A percentile compares a stretch with the other conserved stretches of the same genome.
These are phyloP conservation scores for Xylaria venustula DNA, from an alignment of 495 filamentous ascomycete genomes.

Conservation along the genomic window DNA sequence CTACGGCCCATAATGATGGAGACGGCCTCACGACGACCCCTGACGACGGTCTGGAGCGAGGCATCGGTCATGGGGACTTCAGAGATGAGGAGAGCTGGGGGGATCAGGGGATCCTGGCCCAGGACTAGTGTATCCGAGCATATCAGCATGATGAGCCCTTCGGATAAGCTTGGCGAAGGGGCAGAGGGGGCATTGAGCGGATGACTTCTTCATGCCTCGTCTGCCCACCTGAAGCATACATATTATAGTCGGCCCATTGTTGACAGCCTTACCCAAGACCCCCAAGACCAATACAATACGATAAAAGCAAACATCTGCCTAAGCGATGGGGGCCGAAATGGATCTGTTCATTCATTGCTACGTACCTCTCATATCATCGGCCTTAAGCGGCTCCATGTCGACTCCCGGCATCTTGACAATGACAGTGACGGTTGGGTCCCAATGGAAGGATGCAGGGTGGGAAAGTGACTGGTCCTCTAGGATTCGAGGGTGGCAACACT, in stretches of 20 bases:
- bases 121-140: conserved; percentile 60
- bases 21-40: conserved; percentile 79
- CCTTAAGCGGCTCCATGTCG: conserved; percentile 44
- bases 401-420: conserved; percentile 39
- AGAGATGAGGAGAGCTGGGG: conserved; percentile 80
- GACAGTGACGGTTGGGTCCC: background rate
- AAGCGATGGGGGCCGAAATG: no score
- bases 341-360: conserved; percentile 1
- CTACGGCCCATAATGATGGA: conserved; percentile 74
- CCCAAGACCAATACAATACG: background rate
- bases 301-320: no score
- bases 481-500: background rate
- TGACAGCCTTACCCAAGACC: background rate
- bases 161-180: background rate
- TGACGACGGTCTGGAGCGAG: conserved; percentile 66
- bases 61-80: conserved; percentile 79
- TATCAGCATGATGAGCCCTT: conserved; percentile 24
- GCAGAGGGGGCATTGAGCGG: background rate
- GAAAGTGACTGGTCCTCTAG: background rate
- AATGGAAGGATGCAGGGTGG: background rate
- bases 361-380: conserved; percentile 51
- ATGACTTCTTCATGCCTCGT: no score
- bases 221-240: background rate
- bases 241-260: no score
- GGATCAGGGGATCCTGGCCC: conserved; percentile 92